Base-by-base conservation (phyloP, 495 filamentous ascomycete species). In the Lasiosphaeris hirsuta region DNA sequence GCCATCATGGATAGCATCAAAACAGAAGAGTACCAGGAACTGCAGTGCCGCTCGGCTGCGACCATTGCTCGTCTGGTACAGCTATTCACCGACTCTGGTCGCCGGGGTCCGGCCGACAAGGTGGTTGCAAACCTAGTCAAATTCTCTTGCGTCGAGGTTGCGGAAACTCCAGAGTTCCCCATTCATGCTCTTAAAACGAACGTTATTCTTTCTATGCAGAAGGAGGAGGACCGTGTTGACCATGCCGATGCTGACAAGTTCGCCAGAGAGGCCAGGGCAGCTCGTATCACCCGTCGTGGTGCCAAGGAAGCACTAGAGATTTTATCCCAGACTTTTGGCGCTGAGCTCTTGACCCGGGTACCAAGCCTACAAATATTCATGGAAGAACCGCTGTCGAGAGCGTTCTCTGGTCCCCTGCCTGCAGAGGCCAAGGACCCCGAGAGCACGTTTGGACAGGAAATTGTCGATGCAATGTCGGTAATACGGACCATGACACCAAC, bases 1-100 rank as follows among this genome's bases (percentile, higher is more conserved):
- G 87, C 84, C 15, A 89, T 97, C 72, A 98, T 97, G 93, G 94
- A 98, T 63, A 97, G 92, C 67, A 84, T 97, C 69, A 97, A 97
- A 75, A 82, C 84, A 34, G 94, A 98, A 71, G 93, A 97, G 64
- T 97, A 93, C 62, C 67, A 87, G 36, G 90, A 96, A 60, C 78
- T 98, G 38, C 94, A 98, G 68, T 84, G 84, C 61, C 90, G 93
- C 30, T 96, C 95, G 19, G 90, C 92, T 7, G 81, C 79, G 7
- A 90, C 91, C 13, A 85, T 97, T 35, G 89, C 90, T 6, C 76
- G 81, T 15, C 79, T 97, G n/a, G 85, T 98, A n/a, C 84, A 87
- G 57, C 80, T 92, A 23, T 92, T 97, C 63, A 90, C 90, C 7
- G 80, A 81, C 10, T 80, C 83, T 8, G 85, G 88, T 8, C 87